These are phyloP conservation scores for Entomortierella chlamydospora DNA, from an alignment of 192 early-diverging fungal genomes.

Conservation along the genomic window DNA sequence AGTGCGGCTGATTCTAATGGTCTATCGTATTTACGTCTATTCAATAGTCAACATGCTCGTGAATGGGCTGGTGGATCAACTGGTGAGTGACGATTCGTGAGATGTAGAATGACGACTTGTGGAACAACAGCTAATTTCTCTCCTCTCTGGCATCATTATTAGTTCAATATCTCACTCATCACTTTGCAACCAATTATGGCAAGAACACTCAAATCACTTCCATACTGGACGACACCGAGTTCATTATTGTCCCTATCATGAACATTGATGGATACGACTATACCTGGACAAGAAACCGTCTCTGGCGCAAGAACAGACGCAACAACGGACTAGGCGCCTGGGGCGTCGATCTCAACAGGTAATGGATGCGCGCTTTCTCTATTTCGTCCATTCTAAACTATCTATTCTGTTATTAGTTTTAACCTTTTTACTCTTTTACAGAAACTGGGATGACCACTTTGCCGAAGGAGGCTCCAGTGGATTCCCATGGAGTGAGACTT, in stretches of 20 bases:
- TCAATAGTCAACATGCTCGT: slow-evolving; percentile 61
- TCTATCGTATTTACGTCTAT: too few relatives aligned
- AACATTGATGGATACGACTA: slow-evolving; percentile 72
- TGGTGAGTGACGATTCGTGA: slow-evolving; percentile 15
- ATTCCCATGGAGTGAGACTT: slow-evolving; percentile 55
- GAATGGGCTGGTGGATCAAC: slow-evolving; percentile 66
- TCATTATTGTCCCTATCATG: slow-evolving; percentile 67
- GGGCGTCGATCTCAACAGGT: slow-evolving; percentile 63
- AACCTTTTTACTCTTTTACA: slow-evolving; percentile 10
- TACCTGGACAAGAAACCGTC: slow-evolving; percentile 57
- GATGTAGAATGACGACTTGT: background rate
- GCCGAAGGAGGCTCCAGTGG: slow-evolving; percentile 44
- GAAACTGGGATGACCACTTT: slow-evolving; percentile 59
- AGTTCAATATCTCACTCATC: slow-evolving; percentile 62
- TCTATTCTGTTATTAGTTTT: too few relatives aligned
- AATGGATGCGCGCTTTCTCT: too few relatives aligned
- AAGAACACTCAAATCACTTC: slow-evolving; percentile 42
- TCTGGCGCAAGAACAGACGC: slow-evolving; percentile 72
- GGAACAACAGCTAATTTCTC: background rate
- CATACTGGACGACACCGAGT: slow-evolving; percentile 60
- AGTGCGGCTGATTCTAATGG: too few relatives aligned
- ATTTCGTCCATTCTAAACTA: too few relatives aligned
- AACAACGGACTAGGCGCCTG: slow-evolving; percentile 29
- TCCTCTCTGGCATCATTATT: slow-evolving; percentile 1
- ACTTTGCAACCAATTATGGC: slow-evolving; percentile 54